phyloP scores from a whole-genome alignment of 2,329 filamentous ascomycete species.

The Aspergillus alliaceus region DNA sequence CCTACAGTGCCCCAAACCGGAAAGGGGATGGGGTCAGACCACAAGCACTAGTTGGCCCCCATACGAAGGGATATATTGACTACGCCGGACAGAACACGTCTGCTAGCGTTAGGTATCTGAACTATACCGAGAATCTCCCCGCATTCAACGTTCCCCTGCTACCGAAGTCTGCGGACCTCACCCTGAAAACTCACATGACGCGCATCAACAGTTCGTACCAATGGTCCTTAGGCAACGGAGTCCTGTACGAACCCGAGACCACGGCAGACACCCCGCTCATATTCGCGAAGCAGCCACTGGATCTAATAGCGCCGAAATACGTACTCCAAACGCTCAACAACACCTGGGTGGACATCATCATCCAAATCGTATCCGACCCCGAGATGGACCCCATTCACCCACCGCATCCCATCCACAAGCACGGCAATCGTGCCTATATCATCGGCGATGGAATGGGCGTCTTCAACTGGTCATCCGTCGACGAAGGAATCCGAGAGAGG shows the following conservation, averaged over 20 bases:
- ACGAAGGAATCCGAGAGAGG: background rate
- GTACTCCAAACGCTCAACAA: background rate
- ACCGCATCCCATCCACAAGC: background rate
- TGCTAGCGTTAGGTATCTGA: background rate
- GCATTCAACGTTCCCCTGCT: background rate
- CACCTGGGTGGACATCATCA: background rate
- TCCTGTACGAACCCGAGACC: background rate
- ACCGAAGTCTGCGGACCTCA: background rate
- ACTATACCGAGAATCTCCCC: background rate
- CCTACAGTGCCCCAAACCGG: background rate
- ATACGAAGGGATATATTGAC: background rate
- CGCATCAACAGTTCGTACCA: background rate
- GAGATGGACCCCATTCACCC: background rate
- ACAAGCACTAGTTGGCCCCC: background rate
- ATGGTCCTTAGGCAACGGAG: background rate
- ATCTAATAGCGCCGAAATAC: background rate
- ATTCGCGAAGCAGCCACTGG: background rate
- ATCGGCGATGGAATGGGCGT: background rate
- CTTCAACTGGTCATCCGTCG: slow-evolving; percentile 1
- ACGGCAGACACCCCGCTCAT: background rate
- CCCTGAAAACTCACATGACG: background rate
- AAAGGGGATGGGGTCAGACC: background rate
- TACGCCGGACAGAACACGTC: background rate
- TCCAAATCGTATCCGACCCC: background rate
- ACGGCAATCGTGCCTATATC: background rate